A percentile compares a stretch with the other conserved stretches of the same genome.
These are phyloP conservation scores for Chenopodium album DNA, from an alignment of 148 eudicot species.

Conservation along the genomic window DNA sequence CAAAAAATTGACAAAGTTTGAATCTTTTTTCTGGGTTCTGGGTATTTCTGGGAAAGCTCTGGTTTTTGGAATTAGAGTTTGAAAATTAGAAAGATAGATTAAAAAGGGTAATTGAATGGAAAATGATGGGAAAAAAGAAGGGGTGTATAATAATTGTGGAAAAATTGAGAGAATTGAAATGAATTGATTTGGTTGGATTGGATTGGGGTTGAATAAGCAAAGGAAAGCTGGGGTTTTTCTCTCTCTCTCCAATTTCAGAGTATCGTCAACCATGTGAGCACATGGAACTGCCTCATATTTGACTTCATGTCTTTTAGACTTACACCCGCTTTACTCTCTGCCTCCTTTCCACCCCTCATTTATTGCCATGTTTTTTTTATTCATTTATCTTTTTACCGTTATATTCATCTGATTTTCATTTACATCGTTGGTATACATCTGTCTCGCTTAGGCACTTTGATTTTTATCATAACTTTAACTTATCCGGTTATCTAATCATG, in stretches of 20 bases:
- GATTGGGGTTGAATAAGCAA: neutral
- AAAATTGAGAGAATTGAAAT: no score
- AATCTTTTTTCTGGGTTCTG: constrained; percentile 12
- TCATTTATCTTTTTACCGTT: no score
- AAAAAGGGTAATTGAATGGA: neutral
- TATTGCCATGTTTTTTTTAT: constrained; percentile 9
- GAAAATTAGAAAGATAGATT: no score
- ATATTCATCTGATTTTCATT: no score
- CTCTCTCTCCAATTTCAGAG: neutral
- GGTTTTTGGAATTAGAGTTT: neutral
- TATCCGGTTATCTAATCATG: no score
- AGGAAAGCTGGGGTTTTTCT: neutral
- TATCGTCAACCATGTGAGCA: constrained; percentile 37
- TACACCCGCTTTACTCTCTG: constrained; percentile 16
- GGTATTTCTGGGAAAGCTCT: neutral
- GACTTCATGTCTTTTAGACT: constrained; percentile 34
- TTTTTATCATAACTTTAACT: no score
- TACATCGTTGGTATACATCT: no score
- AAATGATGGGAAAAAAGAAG: no score
- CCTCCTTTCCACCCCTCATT: constrained; percentile 24
- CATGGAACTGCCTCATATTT: constrained; percentile 39
- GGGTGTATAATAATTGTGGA: no score
- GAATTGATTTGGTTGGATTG: neutral
- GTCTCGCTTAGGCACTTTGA: no score
- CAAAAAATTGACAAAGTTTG: constrained; percentile 1